Percentiles rank a stretch among this genome's conserved stretches.
Evolutionary conservation across 2,329 filamentous ascomycete genomes (phyloP).

Genomic region (Arthroderma sp.): DNA sequence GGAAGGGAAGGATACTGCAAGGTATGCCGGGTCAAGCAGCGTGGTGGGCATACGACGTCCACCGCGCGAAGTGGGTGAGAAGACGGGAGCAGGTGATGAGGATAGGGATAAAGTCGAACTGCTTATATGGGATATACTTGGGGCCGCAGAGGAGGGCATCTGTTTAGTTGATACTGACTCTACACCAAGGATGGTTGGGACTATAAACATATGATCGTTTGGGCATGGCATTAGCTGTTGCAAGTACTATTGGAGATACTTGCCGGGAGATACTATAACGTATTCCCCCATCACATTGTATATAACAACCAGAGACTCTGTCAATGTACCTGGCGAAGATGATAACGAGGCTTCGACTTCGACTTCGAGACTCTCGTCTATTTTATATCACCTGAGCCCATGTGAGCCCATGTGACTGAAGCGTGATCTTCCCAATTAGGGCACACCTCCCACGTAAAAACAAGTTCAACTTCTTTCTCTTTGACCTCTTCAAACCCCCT

Average conservation of each 20-base stretch:
- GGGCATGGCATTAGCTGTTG: background rate
- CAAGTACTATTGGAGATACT: background rate
- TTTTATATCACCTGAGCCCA: constrained; percentile 4
- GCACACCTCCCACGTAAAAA: background rate
- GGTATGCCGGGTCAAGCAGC: constrained; percentile 39
- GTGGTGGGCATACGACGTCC: constrained; percentile 26
- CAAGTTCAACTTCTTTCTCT: background rate
- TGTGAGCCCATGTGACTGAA: constrained; percentile 3
- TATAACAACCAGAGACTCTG: background rate
- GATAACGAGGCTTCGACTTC: background rate
- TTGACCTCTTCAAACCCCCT: background rate
- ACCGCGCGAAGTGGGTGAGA: constrained; percentile 11
- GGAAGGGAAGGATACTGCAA: constrained; percentile 28
- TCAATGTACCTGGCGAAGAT: background rate
- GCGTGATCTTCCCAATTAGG: background rate
- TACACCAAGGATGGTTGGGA: constrained; percentile 27
- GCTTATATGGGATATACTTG: constrained; percentile 37
- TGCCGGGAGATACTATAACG: background rate
- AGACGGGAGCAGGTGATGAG: constrained; percentile 12
- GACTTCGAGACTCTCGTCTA: background rate
- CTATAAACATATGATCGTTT: background rate
- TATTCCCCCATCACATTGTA: background rate
- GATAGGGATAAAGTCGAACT: constrained; percentile 22
- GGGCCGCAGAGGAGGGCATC: constrained; percentile 34
- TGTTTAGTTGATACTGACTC: constrained; percentile 36